Evolutionary conservation across 116 monocot species (phyloP).

Genomic region (Thalassia testudinum): DNA sequence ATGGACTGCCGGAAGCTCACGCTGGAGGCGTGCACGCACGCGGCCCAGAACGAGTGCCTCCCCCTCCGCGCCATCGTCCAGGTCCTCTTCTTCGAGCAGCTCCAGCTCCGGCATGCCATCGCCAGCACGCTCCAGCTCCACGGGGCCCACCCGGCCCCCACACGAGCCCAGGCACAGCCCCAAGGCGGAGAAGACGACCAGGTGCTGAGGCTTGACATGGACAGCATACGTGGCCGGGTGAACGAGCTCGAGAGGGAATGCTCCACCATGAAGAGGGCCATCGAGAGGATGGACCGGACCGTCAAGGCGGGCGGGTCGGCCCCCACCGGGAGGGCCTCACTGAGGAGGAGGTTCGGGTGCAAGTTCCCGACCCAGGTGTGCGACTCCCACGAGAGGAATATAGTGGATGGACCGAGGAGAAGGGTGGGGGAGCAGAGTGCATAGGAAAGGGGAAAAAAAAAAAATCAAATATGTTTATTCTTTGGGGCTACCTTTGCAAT

Average conservation of each 20-base stretch:
- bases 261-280: slow-evolving; percentile 57
- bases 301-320: background rate
- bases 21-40: slow-evolving; percentile 94
- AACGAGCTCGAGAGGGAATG: slow-evolving; percentile 81
- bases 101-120: slow-evolving; percentile 80
- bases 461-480: no score
- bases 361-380: slow-evolving; percentile 78
- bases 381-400: slow-evolving; percentile 59
- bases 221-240: slow-evolving; percentile 77
- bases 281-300: slow-evolving; percentile 49
- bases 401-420: slow-evolving; percentile 28
- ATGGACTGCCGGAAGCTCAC: slow-evolving; percentile 95
- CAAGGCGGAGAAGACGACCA: slow-evolving; percentile 43
- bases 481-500: no score
- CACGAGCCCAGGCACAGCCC: background rate
- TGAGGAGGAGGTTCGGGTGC: slow-evolving; percentile 50
- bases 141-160: background rate
- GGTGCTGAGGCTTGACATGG: slow-evolving; percentile 81
- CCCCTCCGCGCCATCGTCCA: slow-evolving; percentile 82
- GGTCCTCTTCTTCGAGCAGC: slow-evolving; percentile 99
- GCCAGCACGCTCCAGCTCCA: slow-evolving; percentile 40
- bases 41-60: slow-evolving; percentile 90
- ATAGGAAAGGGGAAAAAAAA: no score
- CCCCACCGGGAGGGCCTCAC: slow-evolving; percentile 11
- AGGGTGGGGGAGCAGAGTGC: slow-evolving; percentile 9